Evolutionary conservation across 495 filamentous ascomycete genomes (phyloP).

Genomic region (Immersiella caudata): DNA sequence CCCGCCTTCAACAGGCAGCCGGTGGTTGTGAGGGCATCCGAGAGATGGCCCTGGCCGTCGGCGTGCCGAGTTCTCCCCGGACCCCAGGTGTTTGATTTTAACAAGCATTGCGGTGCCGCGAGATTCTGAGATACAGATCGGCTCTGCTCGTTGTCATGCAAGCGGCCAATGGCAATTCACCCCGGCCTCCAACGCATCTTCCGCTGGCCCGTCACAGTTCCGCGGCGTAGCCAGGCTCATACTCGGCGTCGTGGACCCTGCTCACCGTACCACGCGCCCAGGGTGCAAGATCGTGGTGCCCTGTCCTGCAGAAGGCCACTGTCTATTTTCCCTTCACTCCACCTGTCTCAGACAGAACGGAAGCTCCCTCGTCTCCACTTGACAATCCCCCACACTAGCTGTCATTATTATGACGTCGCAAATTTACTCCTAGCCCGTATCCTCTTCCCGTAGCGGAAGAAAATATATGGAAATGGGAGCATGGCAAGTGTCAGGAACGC

Average conservation of each 20-base stretch:
- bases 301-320: neutral
- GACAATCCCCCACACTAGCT: neutral
- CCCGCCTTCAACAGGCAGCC: neutral
- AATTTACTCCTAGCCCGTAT: slow-evolving; percentile 55
- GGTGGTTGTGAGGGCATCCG: neutral
- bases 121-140: slow-evolving; percentile 16
- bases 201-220: neutral
- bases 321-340: slow-evolving; percentile 4
- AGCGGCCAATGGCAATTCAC: neutral
- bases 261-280: neutral
- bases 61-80: neutral
- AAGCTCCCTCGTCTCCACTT: slow-evolving; percentile 16
- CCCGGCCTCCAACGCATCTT: neutral
- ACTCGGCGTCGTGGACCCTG: slow-evolving; percentile 6
- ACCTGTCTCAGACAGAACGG: slow-evolving; percentile 21
- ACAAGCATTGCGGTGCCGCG: neutral
- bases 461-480: slow-evolving; percentile 71
- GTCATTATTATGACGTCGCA: slow-evolving; percentile 34
- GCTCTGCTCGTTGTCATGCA: neutral
- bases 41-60: neutral
- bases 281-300: slow-evolving; percentile 1
- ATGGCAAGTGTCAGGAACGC: slow-evolving; percentile 71
- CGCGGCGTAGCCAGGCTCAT: neutral
- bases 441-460: slow-evolving; percentile 65
- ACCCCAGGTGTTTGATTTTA: slow-evolving; percentile 3